Evolutionary conservation across 2,329 filamentous ascomycete species (phyloP), one percentile per base, ranked within the genome.

Genomic region (Ceratocystis huliohia): DNA sequence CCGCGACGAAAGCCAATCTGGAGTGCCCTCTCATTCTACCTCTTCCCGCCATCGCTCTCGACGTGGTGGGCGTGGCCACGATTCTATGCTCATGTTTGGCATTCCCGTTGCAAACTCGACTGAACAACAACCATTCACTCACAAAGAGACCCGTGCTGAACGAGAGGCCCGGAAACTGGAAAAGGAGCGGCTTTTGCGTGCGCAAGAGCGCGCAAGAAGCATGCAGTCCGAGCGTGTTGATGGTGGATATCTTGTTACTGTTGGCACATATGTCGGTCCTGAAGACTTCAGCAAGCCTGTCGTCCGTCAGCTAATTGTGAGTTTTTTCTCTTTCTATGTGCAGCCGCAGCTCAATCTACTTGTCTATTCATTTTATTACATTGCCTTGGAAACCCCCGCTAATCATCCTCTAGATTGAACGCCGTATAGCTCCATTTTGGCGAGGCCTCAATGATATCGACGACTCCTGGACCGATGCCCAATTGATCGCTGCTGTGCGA

Each of bases 341-440:
- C 37, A 13, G 8, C 8, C 10, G 10, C 10, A 13, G 37, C 37
- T 10, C 10, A 20, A 5, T 33, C 13, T 17, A 20, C 53, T 17
- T 7, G 8, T 17, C 1, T 37, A 7, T 28, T 53, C 66, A 70
- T 71, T 5, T 33, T 50, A 66, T 70, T 70, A 68, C 44, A 33
- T 30, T n/a, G 3, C 10, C 10, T 41, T 41, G 37, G 8, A 41
- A 41, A 10, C 37, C 10, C 37, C 37, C 37, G 37, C 37, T 41
- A 41, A 41, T 41, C 37, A 41, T 41, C 3, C 37, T 41, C 8
- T 41, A 97, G 93, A 91, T 99, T 74, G 94, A 99, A 76, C 84
- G 94, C 71, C 87, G 88, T 69, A 77, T 99, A 69, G 94, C 94
- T 53, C 94, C 94, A 0, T 99, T 99, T 75, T 99, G 93, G 91